These are phyloP conservation scores for Arthrobotrys musiformis DNA, from an alignment of 2,329 filamentous ascomycete species.

Conservation along the genomic window DNA sequence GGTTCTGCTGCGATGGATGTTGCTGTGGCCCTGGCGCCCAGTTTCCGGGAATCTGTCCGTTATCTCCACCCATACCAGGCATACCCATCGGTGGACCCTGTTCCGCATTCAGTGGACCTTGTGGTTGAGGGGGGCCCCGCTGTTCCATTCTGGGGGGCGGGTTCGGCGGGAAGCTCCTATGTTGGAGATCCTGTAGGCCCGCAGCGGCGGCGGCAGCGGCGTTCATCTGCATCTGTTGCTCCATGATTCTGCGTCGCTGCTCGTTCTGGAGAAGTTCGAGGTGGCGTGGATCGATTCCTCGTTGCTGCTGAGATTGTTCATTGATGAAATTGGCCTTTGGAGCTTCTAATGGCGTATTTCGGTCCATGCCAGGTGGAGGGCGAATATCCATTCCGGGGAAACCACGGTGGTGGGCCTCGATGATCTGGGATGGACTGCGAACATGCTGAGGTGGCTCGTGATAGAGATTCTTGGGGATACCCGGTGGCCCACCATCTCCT, in stretches of 20 bases:
- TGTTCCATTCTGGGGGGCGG: conserved; percentile 49
- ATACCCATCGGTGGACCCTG: conserved; percentile 53
- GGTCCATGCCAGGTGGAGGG: conserved; percentile 48
- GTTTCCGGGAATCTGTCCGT: conserved; percentile 44
- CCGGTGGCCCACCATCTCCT: conserved; percentile 40
- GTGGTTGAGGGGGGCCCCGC: conserved; percentile 45
- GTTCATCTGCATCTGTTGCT: conserved; percentile 48
- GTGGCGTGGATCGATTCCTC: conserved; percentile 46
- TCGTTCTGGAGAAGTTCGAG: conserved; percentile 48
- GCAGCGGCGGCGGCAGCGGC: too few relatives aligned
- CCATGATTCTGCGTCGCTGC: conserved; percentile 40
- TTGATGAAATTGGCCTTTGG: conserved; percentile 24
- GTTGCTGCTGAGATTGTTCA: conserved; percentile 43
- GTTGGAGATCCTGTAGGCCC: conserved; percentile 30
- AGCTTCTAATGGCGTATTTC: conserved; percentile 32
- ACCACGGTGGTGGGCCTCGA: conserved; percentile 46
- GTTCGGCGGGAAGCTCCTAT: conserved; percentile 47
- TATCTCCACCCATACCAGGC: conserved; percentile 47
- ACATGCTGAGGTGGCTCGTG: conserved; percentile 51
- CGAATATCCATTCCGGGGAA: conserved; percentile 53
- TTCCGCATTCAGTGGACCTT: conserved; percentile 33
- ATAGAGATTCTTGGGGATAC: conserved; percentile 49
- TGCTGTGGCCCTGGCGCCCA: conserved; percentile 47
- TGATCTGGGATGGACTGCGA: conserved; percentile 47
- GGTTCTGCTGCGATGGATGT: conserved; percentile 37